Evolutionary conservation across 2,329 filamentous ascomycete genomes (phyloP).

Genomic region (Phialophora tarda): DNA sequence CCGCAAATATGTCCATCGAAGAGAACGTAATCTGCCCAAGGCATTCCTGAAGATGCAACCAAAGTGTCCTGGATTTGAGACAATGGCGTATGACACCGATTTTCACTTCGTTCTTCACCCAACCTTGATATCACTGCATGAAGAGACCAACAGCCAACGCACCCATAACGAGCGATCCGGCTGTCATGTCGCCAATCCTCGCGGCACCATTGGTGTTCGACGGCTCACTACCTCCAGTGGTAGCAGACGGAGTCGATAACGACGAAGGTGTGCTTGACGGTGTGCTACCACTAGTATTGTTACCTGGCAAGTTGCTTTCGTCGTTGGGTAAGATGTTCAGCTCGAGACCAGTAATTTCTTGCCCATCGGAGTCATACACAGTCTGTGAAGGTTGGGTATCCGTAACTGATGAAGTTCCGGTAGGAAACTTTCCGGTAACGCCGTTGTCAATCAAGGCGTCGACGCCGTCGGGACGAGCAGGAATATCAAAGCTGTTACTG

Average conservation of each 20-base stretch:
- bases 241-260: conserved; percentile 19
- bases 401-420: conserved; percentile 66
- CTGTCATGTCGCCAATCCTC: conserved; percentile 22
- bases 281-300: conserved; percentile 45
- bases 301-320: conserved; percentile 62
- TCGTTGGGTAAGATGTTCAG: conserved; percentile 61
- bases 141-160: conserved; percentile 30
- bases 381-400: conserved; percentile 61
- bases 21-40: conserved; percentile 30
- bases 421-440: conserved; percentile 64
- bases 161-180: conserved; percentile 29
- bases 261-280: conserved; percentile 37
- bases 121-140: conserved; percentile 23
- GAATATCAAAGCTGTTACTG: conserved; percentile 79
- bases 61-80: conserved; percentile 18
- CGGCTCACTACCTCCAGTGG: conserved; percentile 25
- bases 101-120: background rate
- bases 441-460: conserved; percentile 77
- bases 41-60: conserved; percentile 17
- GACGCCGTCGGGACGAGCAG: conserved; percentile 68
- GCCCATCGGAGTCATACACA: conserved; percentile 63
- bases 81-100: conserved; percentile 6
- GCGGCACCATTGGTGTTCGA: conserved; percentile 33
- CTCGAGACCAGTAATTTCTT: conserved; percentile 66
- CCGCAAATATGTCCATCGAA: conserved; percentile 35